A percentile compares a stretch with the other conserved stretches of the same genome.
These are phyloP conservation scores for Cladosporium sp. DNA, from an alignment of 2,329 filamentous ascomycete species.

Conservation along the genomic window DNA sequence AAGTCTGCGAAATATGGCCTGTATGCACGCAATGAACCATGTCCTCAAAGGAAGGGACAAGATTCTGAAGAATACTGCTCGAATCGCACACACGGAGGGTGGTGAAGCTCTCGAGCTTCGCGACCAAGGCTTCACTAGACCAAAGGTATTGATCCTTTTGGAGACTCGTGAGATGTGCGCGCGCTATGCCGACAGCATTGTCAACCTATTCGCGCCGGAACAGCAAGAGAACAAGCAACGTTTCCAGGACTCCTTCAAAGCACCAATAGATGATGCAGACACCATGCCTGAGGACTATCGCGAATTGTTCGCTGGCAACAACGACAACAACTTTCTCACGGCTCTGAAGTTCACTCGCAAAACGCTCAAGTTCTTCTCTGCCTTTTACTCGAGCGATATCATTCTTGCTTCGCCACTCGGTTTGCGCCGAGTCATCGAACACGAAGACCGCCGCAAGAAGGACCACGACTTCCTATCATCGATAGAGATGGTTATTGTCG, in stretches of 20 bases:
- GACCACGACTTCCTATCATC: conserved; percentile 92
- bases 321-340: conserved; percentile 93
- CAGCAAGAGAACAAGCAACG: conserved; percentile 94
- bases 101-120: conserved; percentile 65
- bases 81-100: conserved; percentile 61
- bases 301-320: conserved; percentile 87
- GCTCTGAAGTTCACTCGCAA: conserved; percentile 97
- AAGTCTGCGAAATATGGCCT: conserved; percentile 65
- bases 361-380: conserved; percentile 88
- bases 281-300: conserved; percentile 81
- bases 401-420: conserved; percentile 88
- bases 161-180: conserved; percentile 85
- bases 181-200: conserved; percentile 71
- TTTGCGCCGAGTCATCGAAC: conserved; percentile 82
- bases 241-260: conserved; percentile 77
- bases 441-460: conserved; percentile 62
- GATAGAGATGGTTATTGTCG: conserved; percentile 82
- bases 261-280: conserved; percentile 62
- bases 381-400: conserved; percentile 95
- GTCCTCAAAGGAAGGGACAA: conserved; percentile 88
- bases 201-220: conserved; percentile 70
- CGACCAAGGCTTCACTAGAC: conserved; percentile 92
- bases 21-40: conserved; percentile 85
- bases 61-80: conserved; percentile 87
- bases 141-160: conserved; percentile 85